Evolutionary conservation across 2,329 filamentous ascomycete genomes (phyloP).

Genomic region (Mycocentrospora acerina): DNA sequence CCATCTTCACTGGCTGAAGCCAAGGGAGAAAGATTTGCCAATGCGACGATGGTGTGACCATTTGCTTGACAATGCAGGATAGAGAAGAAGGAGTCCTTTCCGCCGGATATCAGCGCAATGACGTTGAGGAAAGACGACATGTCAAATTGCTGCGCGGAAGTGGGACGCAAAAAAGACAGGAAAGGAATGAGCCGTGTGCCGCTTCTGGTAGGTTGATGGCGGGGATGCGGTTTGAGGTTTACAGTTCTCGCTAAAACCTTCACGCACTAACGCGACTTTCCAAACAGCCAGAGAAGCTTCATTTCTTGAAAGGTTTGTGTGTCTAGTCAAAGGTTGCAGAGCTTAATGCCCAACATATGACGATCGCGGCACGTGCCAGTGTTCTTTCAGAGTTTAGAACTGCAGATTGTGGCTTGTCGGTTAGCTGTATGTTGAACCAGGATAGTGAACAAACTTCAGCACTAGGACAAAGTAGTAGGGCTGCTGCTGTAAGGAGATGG

Average conservation of each 20-base stretch:
- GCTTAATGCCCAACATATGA: too few relatives aligned
- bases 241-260: not conserved
- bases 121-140: constrained; percentile 51
- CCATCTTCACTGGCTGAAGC: constrained; percentile 41
- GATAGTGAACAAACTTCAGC: not conserved
- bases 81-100: constrained; percentile 95
- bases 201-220: constrained; percentile 1
- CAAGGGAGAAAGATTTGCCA: constrained; percentile 81
- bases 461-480: constrained; percentile 2
- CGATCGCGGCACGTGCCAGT: too few relatives aligned
- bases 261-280: not conserved
- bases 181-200: constrained; percentile 18
- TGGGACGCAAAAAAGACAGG: constrained; percentile 12
- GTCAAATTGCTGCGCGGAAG: too few relatives aligned
- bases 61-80: constrained; percentile 86
- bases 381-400: too few relatives aligned
- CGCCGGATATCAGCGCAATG: constrained; percentile 90
- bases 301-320: too few relatives aligned
- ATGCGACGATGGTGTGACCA: constrained; percentile 80
- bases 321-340: too few relatives aligned
- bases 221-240: not conserved
- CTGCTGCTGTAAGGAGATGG: too few relatives aligned
- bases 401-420: too few relatives aligned
- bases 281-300: too few relatives aligned
- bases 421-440: too few relatives aligned